A percentile compares a stretch with the other conserved stretches of the same genome.
Conservation (phyloP, 805 yeast species). For the Cephaloascus fragrans region DNA sequence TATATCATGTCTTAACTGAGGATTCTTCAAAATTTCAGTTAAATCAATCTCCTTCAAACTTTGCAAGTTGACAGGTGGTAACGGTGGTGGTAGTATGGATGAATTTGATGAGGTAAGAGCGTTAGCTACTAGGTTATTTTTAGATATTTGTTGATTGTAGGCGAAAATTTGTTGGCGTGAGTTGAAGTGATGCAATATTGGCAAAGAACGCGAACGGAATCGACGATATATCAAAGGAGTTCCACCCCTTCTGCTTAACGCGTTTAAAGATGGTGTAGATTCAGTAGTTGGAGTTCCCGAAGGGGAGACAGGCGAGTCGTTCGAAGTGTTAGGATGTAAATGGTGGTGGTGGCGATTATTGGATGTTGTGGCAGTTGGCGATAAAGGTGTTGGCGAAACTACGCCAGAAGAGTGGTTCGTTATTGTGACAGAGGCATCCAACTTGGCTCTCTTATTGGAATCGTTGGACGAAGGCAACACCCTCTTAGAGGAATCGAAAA, state of each 20-base stretch:
- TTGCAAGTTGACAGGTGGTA: conserved; percentile 80
- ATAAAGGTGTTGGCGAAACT: conserved; percentile 5
- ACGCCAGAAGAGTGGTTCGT: conserved; percentile 5
- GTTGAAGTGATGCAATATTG: conserved; percentile 6
- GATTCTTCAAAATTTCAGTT: conserved; percentile 82
- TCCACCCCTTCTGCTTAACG: conserved; percentile 6
- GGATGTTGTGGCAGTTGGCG: conserved; percentile 5
- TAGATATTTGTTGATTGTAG: conserved; percentile 17
- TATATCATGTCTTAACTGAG: conserved; percentile 88
- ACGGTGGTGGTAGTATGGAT: conserved; percentile 26
- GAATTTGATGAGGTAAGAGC: conserved; percentile 6
- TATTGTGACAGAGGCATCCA: conserved; percentile 6
- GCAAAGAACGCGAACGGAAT: conserved; percentile 28
- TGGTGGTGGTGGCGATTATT: no score
- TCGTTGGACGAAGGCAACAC: conserved; percentile 7
- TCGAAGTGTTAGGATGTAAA: conserved; percentile 2
- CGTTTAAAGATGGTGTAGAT: conserved; percentile 1
- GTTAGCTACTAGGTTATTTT: background rate
- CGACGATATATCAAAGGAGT: conserved; percentile 24
- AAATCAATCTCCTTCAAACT: conserved; percentile 79
- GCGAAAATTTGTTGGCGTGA: background rate
- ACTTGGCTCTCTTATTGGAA: conserved; percentile 12
- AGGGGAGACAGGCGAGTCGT: conserved; percentile 3
- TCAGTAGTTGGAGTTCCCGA: conserved; percentile 1
- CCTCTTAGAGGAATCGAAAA: conserved; percentile 15